These are phyloP conservation scores for Rhizopus microsporus DNA, from an alignment of 371 early-diverging fungal species.

Conservation along the genomic window DNA sequence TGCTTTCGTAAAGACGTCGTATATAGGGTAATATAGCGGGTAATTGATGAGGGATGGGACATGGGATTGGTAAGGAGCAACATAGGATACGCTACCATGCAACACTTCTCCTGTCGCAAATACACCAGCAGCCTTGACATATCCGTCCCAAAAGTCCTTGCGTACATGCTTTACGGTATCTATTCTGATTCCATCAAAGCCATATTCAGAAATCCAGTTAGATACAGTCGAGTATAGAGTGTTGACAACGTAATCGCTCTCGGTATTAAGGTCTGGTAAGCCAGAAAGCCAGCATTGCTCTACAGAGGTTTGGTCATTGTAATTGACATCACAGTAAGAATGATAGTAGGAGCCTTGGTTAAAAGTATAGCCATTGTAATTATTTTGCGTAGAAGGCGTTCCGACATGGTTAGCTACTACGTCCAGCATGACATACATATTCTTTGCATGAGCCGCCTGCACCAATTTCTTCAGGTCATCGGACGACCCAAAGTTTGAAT, in stretches of 20 bases:
- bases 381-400: conserved; percentile 14
- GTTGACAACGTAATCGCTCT: conserved; percentile 26
- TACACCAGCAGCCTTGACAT: conserved; percentile 31
- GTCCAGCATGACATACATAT: conserved; percentile 49
- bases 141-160: conserved; percentile 39
- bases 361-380: conserved; percentile 31
- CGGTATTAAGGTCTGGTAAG: conserved; percentile 45
- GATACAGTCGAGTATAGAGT: conserved; percentile 31
- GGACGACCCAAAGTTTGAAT: conserved; percentile 43
- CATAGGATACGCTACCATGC: conserved; percentile 25
- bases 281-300: conserved; percentile 32
- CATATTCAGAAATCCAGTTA: conserved; percentile 29
- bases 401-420: conserved; percentile 53
- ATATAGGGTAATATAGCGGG: conserved; percentile 29
- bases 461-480: conserved; percentile 39
- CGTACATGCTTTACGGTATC: conserved; percentile 50
- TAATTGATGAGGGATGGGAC: conserved; percentile 29
- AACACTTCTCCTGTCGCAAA: conserved; percentile 47
- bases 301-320: conserved; percentile 25
- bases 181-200: conserved; percentile 50
- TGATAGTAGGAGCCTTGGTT: conserved; percentile 23
- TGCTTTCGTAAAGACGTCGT: conserved; percentile 22
- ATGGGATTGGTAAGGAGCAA: conserved; percentile 26
- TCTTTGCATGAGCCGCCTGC: conserved; percentile 30
- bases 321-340: conserved; percentile 23